Conservation (phyloP, 1,284 basidiomycete genomes). For the Schizophyllum commune region DNA sequence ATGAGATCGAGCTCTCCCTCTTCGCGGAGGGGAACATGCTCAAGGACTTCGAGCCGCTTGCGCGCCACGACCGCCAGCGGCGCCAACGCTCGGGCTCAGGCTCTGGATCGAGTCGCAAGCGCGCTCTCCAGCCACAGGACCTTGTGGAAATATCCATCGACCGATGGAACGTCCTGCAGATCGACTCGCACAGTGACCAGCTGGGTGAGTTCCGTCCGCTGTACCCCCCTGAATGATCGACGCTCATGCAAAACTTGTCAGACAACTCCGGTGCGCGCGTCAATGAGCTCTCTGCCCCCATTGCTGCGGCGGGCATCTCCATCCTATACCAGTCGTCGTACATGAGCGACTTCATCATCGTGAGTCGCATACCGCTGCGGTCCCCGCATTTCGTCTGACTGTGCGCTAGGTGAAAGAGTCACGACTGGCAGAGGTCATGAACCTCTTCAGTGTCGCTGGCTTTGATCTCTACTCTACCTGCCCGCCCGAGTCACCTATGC, state of each 20-base stretch:
- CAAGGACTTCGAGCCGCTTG: constrained; percentile 53
- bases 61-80: constrained; percentile 46
- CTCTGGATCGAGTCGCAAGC: constrained; percentile 26
- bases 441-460: constrained; percentile 50
- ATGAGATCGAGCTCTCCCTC: constrained; percentile 66
- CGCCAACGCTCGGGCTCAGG: constrained; percentile 29
- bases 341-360: constrained; percentile 80
- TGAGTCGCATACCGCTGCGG: constrained; percentile 24
- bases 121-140: constrained; percentile 24
- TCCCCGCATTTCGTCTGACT: neutral
- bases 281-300: constrained; percentile 69
- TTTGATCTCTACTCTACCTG: constrained; percentile 64
- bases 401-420: constrained; percentile 52
- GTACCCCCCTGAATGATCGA: constrained; percentile 5
- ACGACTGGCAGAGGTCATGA: constrained; percentile 54
- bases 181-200: constrained; percentile 64
- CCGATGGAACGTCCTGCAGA: constrained; percentile 68
- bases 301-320: constrained; percentile 74
- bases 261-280: constrained; percentile 69
- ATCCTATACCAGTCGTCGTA: constrained; percentile 84
- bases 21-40: constrained; percentile 57
- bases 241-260: constrained; percentile 17
- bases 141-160: constrained; percentile 64
- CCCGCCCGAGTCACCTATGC: constrained; percentile 25
- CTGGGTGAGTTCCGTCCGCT: constrained; percentile 37